These are phyloP conservation scores for Ambrosia artemisiifolia DNA, from an alignment of 129 eudicot genomes.

Conservation along the genomic window DNA sequence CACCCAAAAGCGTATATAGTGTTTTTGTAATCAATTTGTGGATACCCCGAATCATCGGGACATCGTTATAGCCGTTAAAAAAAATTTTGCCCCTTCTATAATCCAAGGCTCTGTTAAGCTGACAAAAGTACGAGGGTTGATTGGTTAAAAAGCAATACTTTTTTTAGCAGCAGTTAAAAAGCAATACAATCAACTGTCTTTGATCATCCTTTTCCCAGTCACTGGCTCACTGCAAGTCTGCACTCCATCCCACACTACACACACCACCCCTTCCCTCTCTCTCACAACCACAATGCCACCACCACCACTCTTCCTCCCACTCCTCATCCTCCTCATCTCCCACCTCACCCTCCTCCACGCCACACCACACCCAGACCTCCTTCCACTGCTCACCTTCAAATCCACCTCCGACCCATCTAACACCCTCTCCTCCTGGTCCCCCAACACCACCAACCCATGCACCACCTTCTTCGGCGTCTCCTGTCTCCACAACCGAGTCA, in stretches of 20 bases:
- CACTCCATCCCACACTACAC: constrained; percentile 22
- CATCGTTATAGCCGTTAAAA: too few relatives aligned
- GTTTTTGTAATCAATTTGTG: too few relatives aligned
- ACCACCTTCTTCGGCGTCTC: constrained; percentile 44
- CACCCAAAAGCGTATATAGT: too few relatives aligned
- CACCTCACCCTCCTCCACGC: constrained; percentile 25
- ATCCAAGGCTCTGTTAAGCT: neutral
- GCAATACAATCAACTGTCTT: too few relatives aligned
- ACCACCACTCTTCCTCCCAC: neutral
- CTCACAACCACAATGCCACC: constrained; percentile 22
- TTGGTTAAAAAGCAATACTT: too few relatives aligned
- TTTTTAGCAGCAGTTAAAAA: too few relatives aligned
- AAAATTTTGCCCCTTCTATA: too few relatives aligned
- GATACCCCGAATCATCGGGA: too few relatives aligned
- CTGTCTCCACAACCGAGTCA: constrained; percentile 65
- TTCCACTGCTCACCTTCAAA: constrained; percentile 59
- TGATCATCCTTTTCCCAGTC: neutral
- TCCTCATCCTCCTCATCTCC: constrained; percentile 19
- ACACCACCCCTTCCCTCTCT: neutral
- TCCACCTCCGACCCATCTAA: constrained; percentile 37
- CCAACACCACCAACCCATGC: constrained; percentile 51
- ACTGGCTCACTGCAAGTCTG: neutral
- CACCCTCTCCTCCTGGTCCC: constrained; percentile 58
- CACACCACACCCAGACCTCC: constrained; percentile 46
- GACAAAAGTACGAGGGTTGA: neutral